phyloP scores from a whole-genome alignment of 2,329 filamentous ascomycete genomes.

The Endothia cerciana region DNA sequence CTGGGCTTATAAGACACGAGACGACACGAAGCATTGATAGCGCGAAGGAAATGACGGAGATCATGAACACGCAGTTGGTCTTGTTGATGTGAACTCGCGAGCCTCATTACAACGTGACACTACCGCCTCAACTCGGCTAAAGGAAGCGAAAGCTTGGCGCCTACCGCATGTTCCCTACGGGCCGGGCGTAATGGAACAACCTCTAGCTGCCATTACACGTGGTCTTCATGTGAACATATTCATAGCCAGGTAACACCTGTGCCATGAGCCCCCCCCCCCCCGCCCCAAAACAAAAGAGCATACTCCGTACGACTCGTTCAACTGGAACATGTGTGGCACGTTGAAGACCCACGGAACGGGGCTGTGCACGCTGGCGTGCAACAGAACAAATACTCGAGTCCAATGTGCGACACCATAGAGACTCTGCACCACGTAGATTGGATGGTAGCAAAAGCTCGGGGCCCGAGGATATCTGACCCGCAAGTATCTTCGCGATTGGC shows the following conservation, averaged over 20 bases:
- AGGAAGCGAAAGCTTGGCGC: conserved; percentile 5
- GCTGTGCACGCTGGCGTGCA: background rate
- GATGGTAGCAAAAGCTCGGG: background rate
- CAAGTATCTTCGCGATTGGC: too few species aligned
- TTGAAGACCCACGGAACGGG: background rate
- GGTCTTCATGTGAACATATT: background rate
- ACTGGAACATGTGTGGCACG: background rate
- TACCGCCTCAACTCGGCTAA: background rate
- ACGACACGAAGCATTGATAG: background rate
- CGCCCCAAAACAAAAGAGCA: background rate
- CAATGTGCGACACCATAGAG: background rate
- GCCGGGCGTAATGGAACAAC: background rate
- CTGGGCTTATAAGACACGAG: background rate
- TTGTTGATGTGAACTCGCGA: background rate
- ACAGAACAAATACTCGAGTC: background rate
- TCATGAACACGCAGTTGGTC: background rate
- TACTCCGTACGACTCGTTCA: background rate
- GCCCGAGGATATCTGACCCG: background rate
- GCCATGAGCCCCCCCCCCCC: too few species aligned
- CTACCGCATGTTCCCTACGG: background rate
- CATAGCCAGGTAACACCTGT: background rate
- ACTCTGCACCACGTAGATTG: background rate
- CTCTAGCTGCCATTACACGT: background rate
- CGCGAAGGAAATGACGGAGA: background rate
- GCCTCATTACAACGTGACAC: background rate